Percentiles rank a stretch among this genome's conserved stretches.
Evolutionary conservation across 176 grass and related monocot species (phyloP).

Genomic region (Zoysia pacifica): DNA sequence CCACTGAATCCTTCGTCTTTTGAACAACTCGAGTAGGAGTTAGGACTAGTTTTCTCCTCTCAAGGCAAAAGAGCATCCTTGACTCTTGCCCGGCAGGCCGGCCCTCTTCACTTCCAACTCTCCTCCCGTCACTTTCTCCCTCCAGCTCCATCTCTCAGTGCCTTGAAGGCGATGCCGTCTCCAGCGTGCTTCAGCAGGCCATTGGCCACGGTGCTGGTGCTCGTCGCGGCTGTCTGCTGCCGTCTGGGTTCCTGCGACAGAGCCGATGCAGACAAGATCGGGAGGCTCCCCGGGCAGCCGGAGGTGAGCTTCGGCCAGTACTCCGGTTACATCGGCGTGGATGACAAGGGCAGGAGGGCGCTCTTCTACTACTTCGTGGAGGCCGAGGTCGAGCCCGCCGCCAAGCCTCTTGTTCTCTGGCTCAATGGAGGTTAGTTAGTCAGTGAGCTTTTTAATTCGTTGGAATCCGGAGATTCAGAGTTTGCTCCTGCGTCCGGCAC

Average conservation of each 20-base stretch:
- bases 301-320: constrained; percentile 82
- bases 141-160: constrained; percentile 4
- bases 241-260: constrained; percentile 40
- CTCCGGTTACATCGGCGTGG: constrained; percentile 84
- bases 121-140: background rate
- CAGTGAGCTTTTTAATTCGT: background rate
- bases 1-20: constrained; percentile 52
- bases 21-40: constrained; percentile 7
- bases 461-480: background rate
- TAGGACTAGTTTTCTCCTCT: constrained; percentile 33
- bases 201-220: constrained; percentile 34
- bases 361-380: constrained; percentile 99
- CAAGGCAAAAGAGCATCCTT: constrained; percentile 64
- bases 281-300: constrained; percentile 79
- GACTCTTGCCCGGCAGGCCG: constrained; percentile 36
- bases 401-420: constrained; percentile 95
- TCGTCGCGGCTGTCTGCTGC: constrained; percentile 21
- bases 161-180: constrained; percentile 36
- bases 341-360: constrained; percentile 55
- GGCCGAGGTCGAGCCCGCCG: constrained; percentile 68
- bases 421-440: constrained; percentile 92
- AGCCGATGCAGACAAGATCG: constrained; percentile 53
- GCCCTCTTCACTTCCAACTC: background rate
- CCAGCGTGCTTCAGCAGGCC: constrained; percentile 18
- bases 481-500: background rate